Evolutionary conservation across 2,329 filamentous ascomycete genomes (phyloP).

Genomic region (Trichoderma guizhouense): DNA sequence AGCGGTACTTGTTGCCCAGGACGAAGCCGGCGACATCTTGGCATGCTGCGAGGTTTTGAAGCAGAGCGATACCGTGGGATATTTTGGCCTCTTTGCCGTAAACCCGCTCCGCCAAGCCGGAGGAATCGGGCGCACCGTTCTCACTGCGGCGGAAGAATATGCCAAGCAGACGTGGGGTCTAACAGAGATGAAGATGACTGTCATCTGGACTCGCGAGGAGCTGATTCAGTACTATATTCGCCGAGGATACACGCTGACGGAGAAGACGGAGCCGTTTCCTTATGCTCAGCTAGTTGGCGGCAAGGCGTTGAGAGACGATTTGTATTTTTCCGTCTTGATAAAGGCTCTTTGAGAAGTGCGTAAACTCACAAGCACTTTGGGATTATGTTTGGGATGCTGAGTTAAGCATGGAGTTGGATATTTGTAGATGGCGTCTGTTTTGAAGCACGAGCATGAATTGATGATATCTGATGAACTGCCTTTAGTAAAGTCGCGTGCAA

Average conservation of each 20-base stretch:
- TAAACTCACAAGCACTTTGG: neutral
- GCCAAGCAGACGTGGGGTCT: constrained; percentile 25
- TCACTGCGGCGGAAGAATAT: constrained; percentile 40
- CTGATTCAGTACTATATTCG: constrained; percentile 46
- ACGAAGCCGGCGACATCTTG: constrained; percentile 29
- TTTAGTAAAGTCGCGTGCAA: neutral
- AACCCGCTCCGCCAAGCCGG: constrained; percentile 40
- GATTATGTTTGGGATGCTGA: neutral
- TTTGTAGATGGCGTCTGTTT: neutral
- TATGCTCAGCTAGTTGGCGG: constrained; percentile 37
- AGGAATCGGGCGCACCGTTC: constrained; percentile 42
- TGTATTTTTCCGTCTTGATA: constrained; percentile 41
- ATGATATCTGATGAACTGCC: neutral
- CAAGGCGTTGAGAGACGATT: constrained; percentile 39
- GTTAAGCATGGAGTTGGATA: neutral
- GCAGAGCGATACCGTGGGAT: constrained; percentile 21
- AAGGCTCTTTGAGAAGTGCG: constrained; percentile 33
- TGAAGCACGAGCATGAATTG: neutral
- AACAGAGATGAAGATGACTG: constrained; percentile 41
- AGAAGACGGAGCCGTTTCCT: constrained; percentile 41
- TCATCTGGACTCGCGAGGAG: constrained; percentile 42
- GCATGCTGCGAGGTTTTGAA: constrained; percentile 45
- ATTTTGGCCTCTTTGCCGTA: constrained; percentile 45
- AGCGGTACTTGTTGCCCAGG: constrained; percentile 37
- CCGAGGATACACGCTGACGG: constrained; percentile 40